phyloP scores from a whole-genome alignment of 768 basidiomycete species.

The Tubosaeta brunneosetosa region DNA sequence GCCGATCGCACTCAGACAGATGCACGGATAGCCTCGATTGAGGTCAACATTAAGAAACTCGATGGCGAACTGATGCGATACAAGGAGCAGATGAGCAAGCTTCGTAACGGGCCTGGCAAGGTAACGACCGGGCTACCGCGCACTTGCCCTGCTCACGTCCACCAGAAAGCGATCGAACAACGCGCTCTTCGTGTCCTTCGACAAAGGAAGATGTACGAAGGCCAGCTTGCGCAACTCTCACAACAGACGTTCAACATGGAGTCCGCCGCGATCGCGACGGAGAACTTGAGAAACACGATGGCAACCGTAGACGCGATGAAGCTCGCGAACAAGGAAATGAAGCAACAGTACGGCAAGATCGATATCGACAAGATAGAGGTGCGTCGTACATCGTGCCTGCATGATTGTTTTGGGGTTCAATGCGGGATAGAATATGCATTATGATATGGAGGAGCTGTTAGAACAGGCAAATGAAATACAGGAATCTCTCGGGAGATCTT shows the following conservation, averaged over 20 bases:
- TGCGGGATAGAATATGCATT: slow-evolving; percentile 76
- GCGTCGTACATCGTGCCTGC: slow-evolving; percentile 14
- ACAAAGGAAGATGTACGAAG: slow-evolving; percentile 96
- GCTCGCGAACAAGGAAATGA: slow-evolving; percentile 91
- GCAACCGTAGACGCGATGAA: slow-evolving; percentile 97
- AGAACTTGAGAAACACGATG: slow-evolving; percentile 98
- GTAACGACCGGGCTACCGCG: slow-evolving; percentile 37
- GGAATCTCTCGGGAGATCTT: slow-evolving; percentile 87
- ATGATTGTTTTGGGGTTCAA: not conserved
- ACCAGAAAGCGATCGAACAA: slow-evolving; percentile 84
- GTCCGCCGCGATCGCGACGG: slow-evolving; percentile 90
- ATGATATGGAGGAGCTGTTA: slow-evolving; percentile 95
- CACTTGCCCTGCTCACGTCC: not conserved
- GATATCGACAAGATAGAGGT: slow-evolving; percentile 99
- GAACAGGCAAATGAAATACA: slow-evolving; percentile 99
- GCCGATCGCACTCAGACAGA: slow-evolving; percentile 61
- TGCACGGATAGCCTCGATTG: slow-evolving; percentile 76
- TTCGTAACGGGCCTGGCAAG: slow-evolving; percentile 93
- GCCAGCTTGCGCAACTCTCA: slow-evolving; percentile 81
- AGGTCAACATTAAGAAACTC: slow-evolving; percentile 95
- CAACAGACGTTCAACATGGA: slow-evolving; percentile 99
- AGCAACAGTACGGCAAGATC: slow-evolving; percentile 95
- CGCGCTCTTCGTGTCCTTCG: slow-evolving; percentile 90
- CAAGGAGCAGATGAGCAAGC: slow-evolving; percentile 94
- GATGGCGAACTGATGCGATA: slow-evolving; percentile 89